Evolutionary conservation across 257 asterid species (phyloP).

Genomic region (Solanum piurae): DNA sequence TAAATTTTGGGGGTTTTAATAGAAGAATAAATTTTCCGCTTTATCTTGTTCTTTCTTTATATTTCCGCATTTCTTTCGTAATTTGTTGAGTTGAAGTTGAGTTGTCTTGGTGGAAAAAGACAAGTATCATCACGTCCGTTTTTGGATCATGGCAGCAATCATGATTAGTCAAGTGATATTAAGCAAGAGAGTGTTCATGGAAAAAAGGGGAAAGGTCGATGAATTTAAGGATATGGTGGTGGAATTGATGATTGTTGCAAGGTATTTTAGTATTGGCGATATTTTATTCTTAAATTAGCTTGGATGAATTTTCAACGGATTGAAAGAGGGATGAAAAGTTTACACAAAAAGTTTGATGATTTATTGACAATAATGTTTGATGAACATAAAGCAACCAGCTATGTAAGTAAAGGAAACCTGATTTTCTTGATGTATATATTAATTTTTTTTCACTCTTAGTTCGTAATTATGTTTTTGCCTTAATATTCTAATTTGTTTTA

Average conservation of each 20-base stretch:
- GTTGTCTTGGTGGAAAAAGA: too few relatives aligned
- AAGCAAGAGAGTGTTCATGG: constrained; percentile 24
- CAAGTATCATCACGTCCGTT: too few relatives aligned
- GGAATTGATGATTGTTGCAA: constrained; percentile 35
- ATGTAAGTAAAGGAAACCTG: constrained; percentile 19
- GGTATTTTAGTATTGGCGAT: constrained; percentile 24
- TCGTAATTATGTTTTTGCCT: background rate
- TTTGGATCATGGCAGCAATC: background rate
- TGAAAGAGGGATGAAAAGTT: constrained; percentile 29
- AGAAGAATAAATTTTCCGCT: too few relatives aligned
- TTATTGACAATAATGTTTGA: constrained; percentile 31
- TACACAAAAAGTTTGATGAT: constrained; percentile 28
- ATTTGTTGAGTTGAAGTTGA: too few relatives aligned
- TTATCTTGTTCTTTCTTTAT: too few relatives aligned
- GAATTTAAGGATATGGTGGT: constrained; percentile 48
- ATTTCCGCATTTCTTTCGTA: too few relatives aligned
- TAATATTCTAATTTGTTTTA: background rate
- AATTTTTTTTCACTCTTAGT: background rate
- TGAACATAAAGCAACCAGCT: constrained; percentile 17
- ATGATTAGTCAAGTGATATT: constrained; percentile 37
- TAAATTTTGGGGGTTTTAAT: too few relatives aligned
- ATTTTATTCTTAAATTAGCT: constrained; percentile 27
- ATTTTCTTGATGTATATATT: constrained; percentile 18
- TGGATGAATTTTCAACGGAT: constrained; percentile 47
- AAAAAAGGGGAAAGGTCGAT: constrained; percentile 16